phyloP scores from a whole-genome alignment of 768 basidiomycete genomes.

The Sarcodon sp. region DNA sequence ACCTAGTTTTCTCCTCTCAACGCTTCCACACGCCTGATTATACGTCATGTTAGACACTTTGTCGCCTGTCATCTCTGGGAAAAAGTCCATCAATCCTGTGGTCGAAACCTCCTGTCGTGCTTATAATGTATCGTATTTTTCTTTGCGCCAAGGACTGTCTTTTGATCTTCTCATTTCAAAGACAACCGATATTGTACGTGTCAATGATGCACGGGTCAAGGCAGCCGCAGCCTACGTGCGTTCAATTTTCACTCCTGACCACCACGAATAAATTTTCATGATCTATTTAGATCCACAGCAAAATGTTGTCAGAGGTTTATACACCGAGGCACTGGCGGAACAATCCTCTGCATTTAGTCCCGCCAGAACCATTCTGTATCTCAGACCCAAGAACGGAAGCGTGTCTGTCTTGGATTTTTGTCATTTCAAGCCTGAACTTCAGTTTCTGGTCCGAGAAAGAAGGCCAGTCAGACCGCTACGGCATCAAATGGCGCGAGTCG shows the following conservation, averaged over 20 bases:
- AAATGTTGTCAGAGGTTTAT: conserved; percentile 51
- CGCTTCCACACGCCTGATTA: no score
- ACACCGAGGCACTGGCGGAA: conserved; percentile 74
- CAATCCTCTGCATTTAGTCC: conserved; percentile 62
- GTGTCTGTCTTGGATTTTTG: conserved; percentile 78
- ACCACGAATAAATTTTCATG: background rate
- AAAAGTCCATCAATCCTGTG: conserved; percentile 36
- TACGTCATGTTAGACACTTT: no score
- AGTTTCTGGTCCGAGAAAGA: conserved; percentile 79
- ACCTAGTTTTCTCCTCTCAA: no score
- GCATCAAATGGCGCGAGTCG: conserved; percentile 63
- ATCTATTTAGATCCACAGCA: conserved; percentile 41
- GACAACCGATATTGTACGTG: conserved; percentile 46
- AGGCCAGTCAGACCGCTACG: conserved; percentile 47
- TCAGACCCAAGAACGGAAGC: conserved; percentile 38
- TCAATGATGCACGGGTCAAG: conserved; percentile 48
- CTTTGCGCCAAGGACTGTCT: background rate
- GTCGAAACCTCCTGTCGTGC: conserved; percentile 43
- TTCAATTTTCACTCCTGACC: conserved; percentile 11
- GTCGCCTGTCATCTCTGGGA: background rate
- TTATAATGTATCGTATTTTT: conserved; percentile 30
- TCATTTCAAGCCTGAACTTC: conserved; percentile 78
- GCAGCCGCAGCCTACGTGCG: conserved; percentile 54
- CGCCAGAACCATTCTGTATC: conserved; percentile 48
- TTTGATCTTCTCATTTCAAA: conserved; percentile 13